These are phyloP conservation scores for Geranium incanum DNA, from an alignment of 441 rosid genomes.

Conservation along the genomic window DNA sequence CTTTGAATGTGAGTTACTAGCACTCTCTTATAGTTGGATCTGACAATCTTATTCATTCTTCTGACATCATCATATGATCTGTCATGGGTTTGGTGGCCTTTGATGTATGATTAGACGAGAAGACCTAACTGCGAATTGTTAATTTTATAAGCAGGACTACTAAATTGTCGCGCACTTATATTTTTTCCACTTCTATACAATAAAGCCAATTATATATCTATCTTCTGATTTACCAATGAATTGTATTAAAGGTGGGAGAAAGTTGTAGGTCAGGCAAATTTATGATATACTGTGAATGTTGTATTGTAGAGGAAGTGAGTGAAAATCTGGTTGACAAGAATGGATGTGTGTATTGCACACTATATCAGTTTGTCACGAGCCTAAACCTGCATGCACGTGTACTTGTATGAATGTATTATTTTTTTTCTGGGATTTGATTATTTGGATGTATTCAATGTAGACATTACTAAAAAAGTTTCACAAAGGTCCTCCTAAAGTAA, in stretches of 20 bases:
- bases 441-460: constrained; percentile 41
- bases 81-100: background rate
- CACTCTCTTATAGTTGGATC: constrained; percentile 13
- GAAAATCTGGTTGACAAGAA: constrained; percentile 3
- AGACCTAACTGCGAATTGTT: background rate
- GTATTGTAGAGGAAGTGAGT: background rate
- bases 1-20: constrained; percentile 61
- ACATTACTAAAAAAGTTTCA: constrained; percentile 82
- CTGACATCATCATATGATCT: background rate
- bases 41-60: background rate
- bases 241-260: background rate
- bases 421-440: constrained; percentile 24
- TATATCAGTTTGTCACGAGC: background rate
- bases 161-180: background rate
- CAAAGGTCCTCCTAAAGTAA: constrained; percentile 89
- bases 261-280: background rate
- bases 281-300: background rate
- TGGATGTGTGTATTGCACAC: background rate
- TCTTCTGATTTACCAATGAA: constrained; percentile 3
- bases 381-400: background rate
- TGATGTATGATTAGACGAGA: background rate
- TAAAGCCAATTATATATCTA: background rate
- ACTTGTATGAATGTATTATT: constrained; percentile 18
- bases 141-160: background rate
- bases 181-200: background rate